Percentiles rank a stretch among this genome's conserved stretches.
Evolutionary conservation across 2,329 filamentous ascomycete species (phyloP).

Genomic region (Aspergillus sp.): DNA sequence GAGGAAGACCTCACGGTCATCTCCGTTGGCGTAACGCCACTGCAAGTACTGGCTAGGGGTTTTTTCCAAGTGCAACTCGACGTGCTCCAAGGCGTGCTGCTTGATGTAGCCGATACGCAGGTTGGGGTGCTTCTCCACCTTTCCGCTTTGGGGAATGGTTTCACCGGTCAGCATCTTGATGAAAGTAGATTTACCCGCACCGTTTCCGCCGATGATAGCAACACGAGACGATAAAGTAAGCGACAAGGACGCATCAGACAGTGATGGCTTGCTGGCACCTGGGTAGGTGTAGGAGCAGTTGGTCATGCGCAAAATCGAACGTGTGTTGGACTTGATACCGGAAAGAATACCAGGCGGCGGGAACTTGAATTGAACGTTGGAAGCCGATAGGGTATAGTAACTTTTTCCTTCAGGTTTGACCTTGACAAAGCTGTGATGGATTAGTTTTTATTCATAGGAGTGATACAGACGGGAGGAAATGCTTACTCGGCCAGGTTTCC

Average conservation of each 20-base stretch:
- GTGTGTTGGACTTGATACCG: conserved; percentile 92
- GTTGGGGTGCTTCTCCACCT: conserved; percentile 97
- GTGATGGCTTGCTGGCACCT: conserved; percentile 81
- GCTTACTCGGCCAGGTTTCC: conserved; percentile 48
- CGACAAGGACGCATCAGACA: conserved; percentile 82
- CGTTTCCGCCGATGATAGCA: conserved; percentile 95
- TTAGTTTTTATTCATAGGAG: not conserved
- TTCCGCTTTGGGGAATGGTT: conserved; percentile 76
- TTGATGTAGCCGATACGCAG: conserved; percentile 99
- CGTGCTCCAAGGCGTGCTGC: conserved; percentile 97
- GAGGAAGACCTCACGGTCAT: conserved; percentile 94
- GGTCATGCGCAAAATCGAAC: conserved; percentile 92
- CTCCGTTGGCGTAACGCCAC: conserved; percentile 96
- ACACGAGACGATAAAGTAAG: conserved; percentile 87
- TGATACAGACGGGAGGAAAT: not conserved
- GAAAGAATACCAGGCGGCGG: conserved; percentile 90
- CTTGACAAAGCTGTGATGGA: conserved; percentile 65
- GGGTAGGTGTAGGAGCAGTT: conserved; percentile 93
- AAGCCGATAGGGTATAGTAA: conserved; percentile 93
- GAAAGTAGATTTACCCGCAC: conserved; percentile 95
- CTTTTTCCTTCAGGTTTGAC: conserved; percentile 91
- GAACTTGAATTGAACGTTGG: conserved; percentile 95
- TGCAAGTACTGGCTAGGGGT: conserved; percentile 98
- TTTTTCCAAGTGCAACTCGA: conserved; percentile 99
- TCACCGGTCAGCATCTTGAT: conserved; percentile 98